phyloP scores from a whole-genome alignment of 331 rosid species.

The Spiraea crenata region DNA sequence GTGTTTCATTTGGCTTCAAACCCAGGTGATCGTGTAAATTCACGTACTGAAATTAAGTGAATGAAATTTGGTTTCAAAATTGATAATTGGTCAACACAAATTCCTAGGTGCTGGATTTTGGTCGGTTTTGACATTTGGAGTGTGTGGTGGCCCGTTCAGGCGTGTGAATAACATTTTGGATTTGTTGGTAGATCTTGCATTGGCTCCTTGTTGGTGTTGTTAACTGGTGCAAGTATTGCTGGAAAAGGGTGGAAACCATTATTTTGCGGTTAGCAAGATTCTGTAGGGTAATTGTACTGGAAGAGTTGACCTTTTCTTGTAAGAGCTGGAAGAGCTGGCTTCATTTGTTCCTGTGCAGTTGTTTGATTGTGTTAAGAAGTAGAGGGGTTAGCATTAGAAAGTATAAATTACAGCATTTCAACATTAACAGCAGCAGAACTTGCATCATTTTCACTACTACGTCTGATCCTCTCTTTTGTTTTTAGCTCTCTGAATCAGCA shows the following conservation, averaged over 20 bases:
- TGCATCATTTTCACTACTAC: not conserved
- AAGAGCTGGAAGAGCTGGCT: not conserved
- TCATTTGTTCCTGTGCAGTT: not conserved
- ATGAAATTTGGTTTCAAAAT: not conserved
- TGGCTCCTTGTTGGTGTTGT: not conserved
- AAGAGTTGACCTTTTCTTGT: not conserved
- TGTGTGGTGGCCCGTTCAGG: not conserved
- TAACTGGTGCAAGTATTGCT: not conserved
- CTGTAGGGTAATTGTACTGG: not conserved
- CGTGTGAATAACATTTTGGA: not conserved
- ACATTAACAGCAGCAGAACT: constrained; percentile 4
- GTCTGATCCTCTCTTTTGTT: not conserved
- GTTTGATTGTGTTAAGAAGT: not conserved
- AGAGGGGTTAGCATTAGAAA: not conserved
- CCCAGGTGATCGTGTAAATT: no score
- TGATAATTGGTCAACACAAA: not conserved
- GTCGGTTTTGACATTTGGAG: not conserved
- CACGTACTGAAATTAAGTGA: not conserved
- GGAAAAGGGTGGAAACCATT: not conserved
- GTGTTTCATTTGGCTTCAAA: no score
- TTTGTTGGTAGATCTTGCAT: not conserved
- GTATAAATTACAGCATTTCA: not conserved
- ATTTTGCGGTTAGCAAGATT: not conserved
- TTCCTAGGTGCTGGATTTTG: not conserved
- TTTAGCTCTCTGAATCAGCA: not conserved